Evolutionary conservation across 1,284 basidiomycete genomes (phyloP), one percentile per base, ranked within the genome.

Genomic region (Cronartium quercuum): DNA sequence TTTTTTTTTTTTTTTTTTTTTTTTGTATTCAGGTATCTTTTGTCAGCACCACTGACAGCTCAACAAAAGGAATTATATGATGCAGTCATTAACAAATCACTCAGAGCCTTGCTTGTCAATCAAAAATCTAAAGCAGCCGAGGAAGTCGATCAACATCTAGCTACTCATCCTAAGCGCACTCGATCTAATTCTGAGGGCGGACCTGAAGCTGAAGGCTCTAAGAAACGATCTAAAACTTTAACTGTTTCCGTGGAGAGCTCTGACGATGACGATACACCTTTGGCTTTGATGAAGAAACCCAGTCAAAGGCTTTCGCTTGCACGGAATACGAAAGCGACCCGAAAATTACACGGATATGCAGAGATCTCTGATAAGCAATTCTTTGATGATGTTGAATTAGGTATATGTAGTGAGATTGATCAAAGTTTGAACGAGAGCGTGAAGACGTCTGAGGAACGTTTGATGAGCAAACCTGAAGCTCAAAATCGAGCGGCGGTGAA

Each of bases 31-130:
- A 47, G 42, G 10, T 60, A 98, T 78, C 87, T 96, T 4, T 85
- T 97, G 0, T 96, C 95, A 78, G 92, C 94, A 0, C 94, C 93
- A 0, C 84, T 97, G 6, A 95, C 89, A 60, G 84, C 87, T 61
- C 85, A 86, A 60, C 94, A 98, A 79, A 88, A 89, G 70, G 87
- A 91, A 75, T 84, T 95, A 15, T 97, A 96, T 80, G 89, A 94
- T 76, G 87, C 87, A 18, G 78, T 79, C 9, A 76, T 80, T 44
- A 75, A 77, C 35, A 77, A 77, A 24, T 74, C 77, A 38, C 77
- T 82, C 24, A 77, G 81, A 58, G 74, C 76, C 15, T 79, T 78
- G 76, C 75, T 82, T 21, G 68, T 81, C 13, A 77, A 79, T 69
- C 77, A 77, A 67, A 73, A 73, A n/a, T 57, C 62, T 18, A 61